Evolutionary conservation across 1,139 yeast genomes (phyloP), one percentile per base, ranked within the genome.

Genomic region (Blastobotrys ciferrii): DNA sequence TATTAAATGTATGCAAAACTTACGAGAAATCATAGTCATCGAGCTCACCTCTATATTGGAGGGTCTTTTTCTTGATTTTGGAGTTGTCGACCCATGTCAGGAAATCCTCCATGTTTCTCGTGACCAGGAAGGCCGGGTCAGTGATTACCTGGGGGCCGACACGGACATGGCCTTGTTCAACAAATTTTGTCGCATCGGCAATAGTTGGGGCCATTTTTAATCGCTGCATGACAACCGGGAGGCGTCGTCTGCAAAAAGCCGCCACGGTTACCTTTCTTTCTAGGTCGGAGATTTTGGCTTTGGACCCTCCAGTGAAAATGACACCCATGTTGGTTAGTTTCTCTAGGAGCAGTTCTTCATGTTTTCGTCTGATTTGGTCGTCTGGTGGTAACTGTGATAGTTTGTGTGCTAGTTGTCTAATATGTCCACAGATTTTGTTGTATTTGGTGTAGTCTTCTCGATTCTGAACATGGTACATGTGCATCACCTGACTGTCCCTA

Each of bases 131-230:
- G 0, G 98, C 97, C 2, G 98, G 95, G 65, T 94, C 98, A 0
- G 96, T 89, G 43, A 94, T 82, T 31, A 92, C 85, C 62, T 89
- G 87, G 7, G 98, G 98, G 0, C 99, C 99, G 9, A 94, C 96
- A 58, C 98, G 78, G 2, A 94, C 96, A 63, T 94, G 98, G 2
- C 99, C 99, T 67, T 92, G 98, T 64, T 92, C 98, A 17, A 94
- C 78, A 64, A 87, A 88, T 43, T 87, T 87, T 17, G 91, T 87
- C 0, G 98, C 98, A 66, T 89, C 98, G 32, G 79, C 73, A 36
- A 92, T 76, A 41, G 85, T 85, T 62, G 91, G 92, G 0, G 96
- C 94, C 99, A 94, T 94, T 61, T 86, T 88, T 56, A 91, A 73
- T 53, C 97, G 78, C 62, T 95, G 89, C 96, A 94, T 87, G 46